A percentile compares a stretch with the other conserved stretches of the same genome.
Evolutionary conservation across 306 rosid species (phyloP).

Genomic region (Hippophae rhamnoides): DNA sequence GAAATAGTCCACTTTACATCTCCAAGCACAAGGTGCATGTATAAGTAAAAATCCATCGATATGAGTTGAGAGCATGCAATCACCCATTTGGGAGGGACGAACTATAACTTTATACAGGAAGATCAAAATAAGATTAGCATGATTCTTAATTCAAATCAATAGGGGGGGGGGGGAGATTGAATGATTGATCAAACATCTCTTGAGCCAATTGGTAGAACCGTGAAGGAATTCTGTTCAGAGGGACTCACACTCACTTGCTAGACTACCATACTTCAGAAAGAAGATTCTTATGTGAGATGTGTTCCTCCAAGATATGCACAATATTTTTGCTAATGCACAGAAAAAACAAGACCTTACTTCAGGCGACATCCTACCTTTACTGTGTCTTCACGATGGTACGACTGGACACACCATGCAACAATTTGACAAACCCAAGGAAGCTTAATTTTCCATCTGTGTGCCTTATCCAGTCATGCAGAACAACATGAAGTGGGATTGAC

Average conservation of each 20-base stretch:
- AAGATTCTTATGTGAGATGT: neutral
- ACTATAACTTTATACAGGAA: constrained; percentile 47
- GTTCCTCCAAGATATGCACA: too few relatives aligned
- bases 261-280: constrained; percentile 20
- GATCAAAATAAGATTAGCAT: constrained; percentile 4
- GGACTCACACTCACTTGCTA: constrained; percentile 8
- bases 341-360: constrained; percentile 13
- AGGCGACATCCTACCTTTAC: constrained; percentile 20
- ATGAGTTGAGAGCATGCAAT: constrained; percentile 5
- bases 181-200: constrained; percentile 25
- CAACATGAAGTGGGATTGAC: constrained; percentile 86
- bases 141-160: constrained; percentile 26
- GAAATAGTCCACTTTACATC: neutral
- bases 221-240: neutral
- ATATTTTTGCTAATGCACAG: constrained; percentile 5
- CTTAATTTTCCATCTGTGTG: constrained; percentile 97
- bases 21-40: constrained; percentile 4
- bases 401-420: constrained; percentile 80
- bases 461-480: constrained; percentile 94
- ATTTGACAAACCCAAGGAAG: constrained; percentile 89
- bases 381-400: constrained; percentile 66
- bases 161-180: constrained; percentile 23
- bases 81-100: constrained; percentile 32
- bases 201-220: constrained; percentile 23
- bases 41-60: neutral